Conservation (phyloP, 148 eudicot species). For the Chenopodium formosanum region DNA sequence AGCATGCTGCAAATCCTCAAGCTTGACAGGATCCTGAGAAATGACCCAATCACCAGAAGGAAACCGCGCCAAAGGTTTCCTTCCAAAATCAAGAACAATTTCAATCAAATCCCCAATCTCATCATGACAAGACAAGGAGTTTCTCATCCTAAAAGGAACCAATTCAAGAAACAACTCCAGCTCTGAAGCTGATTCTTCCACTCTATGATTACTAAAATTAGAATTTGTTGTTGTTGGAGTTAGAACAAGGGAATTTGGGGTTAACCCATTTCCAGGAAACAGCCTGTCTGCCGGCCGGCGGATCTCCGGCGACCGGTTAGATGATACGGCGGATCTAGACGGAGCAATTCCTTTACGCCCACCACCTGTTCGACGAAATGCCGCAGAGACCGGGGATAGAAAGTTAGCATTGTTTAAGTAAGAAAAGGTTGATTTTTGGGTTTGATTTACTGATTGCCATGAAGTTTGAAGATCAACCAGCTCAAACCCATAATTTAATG, state of each 20-base stretch:
- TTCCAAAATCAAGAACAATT: conserved; percentile 90
- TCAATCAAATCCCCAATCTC: conserved; percentile 74
- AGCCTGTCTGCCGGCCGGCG: conserved; percentile 71
- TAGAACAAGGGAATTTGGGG: conserved; percentile 32
- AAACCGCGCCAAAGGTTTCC: conserved; percentile 90
- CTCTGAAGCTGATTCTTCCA: conserved; percentile 49
- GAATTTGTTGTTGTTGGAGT: conserved; percentile 19
- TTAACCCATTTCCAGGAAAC: conserved; percentile 53
- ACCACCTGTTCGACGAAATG: conserved; percentile 72
- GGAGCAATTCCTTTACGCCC: conserved; percentile 34
- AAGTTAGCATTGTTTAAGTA: conserved; percentile 32
- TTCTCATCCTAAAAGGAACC: conserved; percentile 73
- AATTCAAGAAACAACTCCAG: conserved; percentile 77
- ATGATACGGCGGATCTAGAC: conserved; percentile 36
- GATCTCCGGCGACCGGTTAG: conserved; percentile 57
- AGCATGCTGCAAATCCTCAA: conserved; percentile 74
- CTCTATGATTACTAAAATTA: conserved; percentile 29
- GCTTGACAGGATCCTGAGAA: conserved; percentile 64
- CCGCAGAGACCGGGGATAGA: conserved; percentile 43
- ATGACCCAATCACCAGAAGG: conserved; percentile 96
- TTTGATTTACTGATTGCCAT: conserved; percentile 49
- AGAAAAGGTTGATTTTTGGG: conserved; percentile 49
- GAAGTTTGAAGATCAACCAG: conserved; percentile 72
- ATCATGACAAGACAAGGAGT: conserved; percentile 52
- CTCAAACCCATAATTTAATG: conserved; percentile 63